Base-by-base conservation (phyloP, 768 basidiomycete species). In the Leccinum ochraceum region DNA sequence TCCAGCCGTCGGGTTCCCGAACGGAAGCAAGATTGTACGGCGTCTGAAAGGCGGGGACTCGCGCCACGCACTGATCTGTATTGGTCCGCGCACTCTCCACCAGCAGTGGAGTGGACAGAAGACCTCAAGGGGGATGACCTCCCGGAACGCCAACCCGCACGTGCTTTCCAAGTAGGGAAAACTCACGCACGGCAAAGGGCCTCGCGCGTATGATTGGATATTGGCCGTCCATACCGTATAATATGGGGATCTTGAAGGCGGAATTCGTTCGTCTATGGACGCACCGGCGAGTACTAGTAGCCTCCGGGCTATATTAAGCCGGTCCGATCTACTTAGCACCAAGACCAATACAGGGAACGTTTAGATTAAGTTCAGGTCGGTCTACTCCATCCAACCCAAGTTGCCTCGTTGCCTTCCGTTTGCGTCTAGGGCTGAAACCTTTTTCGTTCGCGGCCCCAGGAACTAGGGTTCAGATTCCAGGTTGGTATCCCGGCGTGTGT, bases 331-430 rank as follows among this genome's bases (percentile, higher is more conserved):
- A 28, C 28, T 28, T 28, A n/a, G 57, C 59, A 53, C 20, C 39
- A 54, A 30, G 37, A 56, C 46, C 30, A 34, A 57, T 36, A 26
- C 52, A 36, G 44, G 49, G 48, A 37, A 44, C 24, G 46, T 22
- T 30, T 24, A 56, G 63, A 39, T 64, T 17, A 24, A 28, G 37
- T 49, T 37, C 17, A 51, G 16, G 50, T 51, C 17, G 17, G 22
- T 37, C 32, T 3, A 11, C 22, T 22, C 13, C 22, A 11, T 36
- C 30, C 4, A 58, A n/a, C 8, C 26, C 20, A 30, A 36, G 36
- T 61, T 54, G 39, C 39, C 36, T 24, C 46, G 2, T 51, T 48
- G n/a, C 52, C 37, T 66, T 64, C 51, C 54, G 28, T 24, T 42
- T 54, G 34, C 1, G n/a, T 36, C 24, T 14, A 22, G 17, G 17